Percentiles rank a stretch among this genome's conserved stretches.
These are phyloP conservation scores for Suhomyces yuchorum DNA, from an alignment of 1,139 yeast genomes.

Conservation along the genomic window DNA sequence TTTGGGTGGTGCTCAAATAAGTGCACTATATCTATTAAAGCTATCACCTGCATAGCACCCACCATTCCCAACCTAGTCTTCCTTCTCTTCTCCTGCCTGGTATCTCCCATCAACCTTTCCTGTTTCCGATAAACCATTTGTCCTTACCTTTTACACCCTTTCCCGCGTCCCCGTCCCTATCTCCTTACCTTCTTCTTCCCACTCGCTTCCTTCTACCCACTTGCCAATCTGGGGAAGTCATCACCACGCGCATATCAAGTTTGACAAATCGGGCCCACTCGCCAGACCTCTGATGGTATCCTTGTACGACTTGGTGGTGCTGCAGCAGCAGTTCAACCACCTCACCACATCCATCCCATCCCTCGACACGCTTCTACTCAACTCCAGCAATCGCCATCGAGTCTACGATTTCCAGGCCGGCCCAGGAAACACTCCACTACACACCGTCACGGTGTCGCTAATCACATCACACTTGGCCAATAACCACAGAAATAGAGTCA, in stretches of 20 bases:
- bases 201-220: too few species aligned
- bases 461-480: constrained; percentile 33
- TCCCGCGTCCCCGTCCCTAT: too few species aligned
- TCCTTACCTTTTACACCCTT: too few species aligned
- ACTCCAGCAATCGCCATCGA: constrained; percentile 18
- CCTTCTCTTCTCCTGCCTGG: too few species aligned
- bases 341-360: constrained; percentile 32
- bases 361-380: constrained; percentile 27
- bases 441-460: constrained; percentile 26
- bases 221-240: constrained; percentile 1
- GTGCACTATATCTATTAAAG: too few species aligned
- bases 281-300: constrained; percentile 23
- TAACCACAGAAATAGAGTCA: constrained; percentile 20
- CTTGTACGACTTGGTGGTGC: constrained; percentile 24
- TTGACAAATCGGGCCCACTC: too few species aligned
- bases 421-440: constrained; percentile 33
- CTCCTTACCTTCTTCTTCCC: too few species aligned
- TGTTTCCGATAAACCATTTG: too few species aligned
- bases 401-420: constrained; percentile 43
- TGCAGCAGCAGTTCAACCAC: constrained; percentile 23
- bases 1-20: too few species aligned
- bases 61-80: too few species aligned
- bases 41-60: too few species aligned
- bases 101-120: too few species aligned
- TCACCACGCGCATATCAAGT: not conserved